Evolutionary conservation across 169 alveolate species (phyloP).

Genomic region (Eimeria nieschulzi): DNA sequence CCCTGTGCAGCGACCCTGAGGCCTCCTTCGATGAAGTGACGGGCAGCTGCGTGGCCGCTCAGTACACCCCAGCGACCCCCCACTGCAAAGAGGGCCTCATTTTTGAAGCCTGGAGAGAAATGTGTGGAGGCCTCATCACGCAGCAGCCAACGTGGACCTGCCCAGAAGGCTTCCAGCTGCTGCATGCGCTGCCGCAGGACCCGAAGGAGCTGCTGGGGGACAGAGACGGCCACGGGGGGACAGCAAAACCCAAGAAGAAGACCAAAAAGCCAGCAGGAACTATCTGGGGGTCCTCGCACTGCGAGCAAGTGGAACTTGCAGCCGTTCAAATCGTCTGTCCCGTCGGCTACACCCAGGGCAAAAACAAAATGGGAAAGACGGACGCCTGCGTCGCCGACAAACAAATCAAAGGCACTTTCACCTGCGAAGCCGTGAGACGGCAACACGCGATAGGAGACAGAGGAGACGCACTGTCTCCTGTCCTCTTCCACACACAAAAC

Average conservation of each 20-base stretch:
- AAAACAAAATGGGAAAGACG: background rate
- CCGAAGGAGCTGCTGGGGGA: background rate
- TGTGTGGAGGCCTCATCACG: background rate
- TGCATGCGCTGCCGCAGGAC: background rate
- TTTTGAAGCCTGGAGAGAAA: background rate
- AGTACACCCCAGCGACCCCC: background rate
- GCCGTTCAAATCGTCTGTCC: background rate
- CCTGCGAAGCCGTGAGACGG: background rate
- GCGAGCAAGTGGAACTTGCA: background rate
- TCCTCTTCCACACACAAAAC: no score
- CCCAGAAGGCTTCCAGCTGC: background rate
- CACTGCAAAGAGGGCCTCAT: background rate
- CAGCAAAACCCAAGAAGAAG: background rate
- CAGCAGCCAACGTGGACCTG: background rate
- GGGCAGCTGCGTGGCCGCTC: background rate
- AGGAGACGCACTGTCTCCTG: no score
- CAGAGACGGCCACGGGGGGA: background rate
- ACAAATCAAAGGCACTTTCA: background rate
- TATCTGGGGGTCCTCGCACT: background rate
- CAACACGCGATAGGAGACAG: no score
- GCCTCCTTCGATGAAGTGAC: background rate
- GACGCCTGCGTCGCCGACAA: conserved; percentile 9
- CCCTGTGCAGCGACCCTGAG: background rate
- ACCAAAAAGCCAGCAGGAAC: background rate
- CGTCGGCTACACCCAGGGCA: background rate